Evolutionary conservation across 1,284 basidiomycete species (phyloP), one percentile per base, ranked within the genome.

Genomic region (Mycena citricolor): DNA sequence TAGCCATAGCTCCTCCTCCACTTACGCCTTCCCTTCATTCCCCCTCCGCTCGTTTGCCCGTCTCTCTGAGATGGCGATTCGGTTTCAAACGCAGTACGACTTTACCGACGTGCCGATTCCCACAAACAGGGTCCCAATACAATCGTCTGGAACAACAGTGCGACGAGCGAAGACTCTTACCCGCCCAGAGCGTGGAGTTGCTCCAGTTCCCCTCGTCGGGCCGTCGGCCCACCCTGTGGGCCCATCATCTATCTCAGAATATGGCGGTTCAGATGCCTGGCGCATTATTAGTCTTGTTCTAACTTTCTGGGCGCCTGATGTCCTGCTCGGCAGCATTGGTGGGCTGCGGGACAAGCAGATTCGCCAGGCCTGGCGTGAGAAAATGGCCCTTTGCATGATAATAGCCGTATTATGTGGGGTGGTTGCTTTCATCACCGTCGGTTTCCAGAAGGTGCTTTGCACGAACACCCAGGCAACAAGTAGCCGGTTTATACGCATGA

Each of bases 281-380:
- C 77, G 77, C 51, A 71, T 90, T 54, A 89, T 90, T 61, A 85
- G 88, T 37, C 80, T 79, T 58, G 61, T 90, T 37, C 74, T 89
- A 59, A 94, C 94, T 4, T 94, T 89, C 62, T 97, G 92, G 92
- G 94, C 93, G 4, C 94, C 94, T 12, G 75, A 81, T 35, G 76
- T 84, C 54, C 61, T 94, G 12, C 77, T 98, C 42, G 68, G 76
- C 17, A 79, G 83, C 11, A 51, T 90, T 4, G 87, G 86, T 45
- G 91, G 93, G 36, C 76, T 98, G 64, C 85, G 80, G 59, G 90
- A 94, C 63, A 77, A 78, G 61, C 71, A 79, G 40, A 73, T 82
- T 47, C 76, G 83, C 54, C 91, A 97, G 67, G 97, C 97, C 1
- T 99, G 97, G 97, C 80, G 97, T 57, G 97, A 99, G 68, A 99